These are phyloP conservation scores for Cystobasidiaceae sp. DNA, from an alignment of 1,284 basidiomycete genomes.

Conservation along the genomic window DNA sequence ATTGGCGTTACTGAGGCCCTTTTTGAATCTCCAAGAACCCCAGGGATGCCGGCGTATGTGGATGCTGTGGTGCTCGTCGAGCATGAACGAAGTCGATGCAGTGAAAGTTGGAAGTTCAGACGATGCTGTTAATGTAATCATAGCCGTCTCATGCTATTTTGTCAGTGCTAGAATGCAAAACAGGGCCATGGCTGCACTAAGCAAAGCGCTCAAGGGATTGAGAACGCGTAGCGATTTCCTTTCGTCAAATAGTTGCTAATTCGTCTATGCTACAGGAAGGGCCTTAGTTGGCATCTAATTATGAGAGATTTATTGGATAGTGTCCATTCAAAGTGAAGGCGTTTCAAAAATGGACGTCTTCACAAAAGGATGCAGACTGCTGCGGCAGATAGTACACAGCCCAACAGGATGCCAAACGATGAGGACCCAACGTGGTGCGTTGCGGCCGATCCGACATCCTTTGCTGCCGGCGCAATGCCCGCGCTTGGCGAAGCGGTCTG, in stretches of 20 bases:
- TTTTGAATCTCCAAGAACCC: neutral
- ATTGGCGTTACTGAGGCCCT: neutral
- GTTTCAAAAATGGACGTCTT: neutral
- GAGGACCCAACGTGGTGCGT: too few species aligned
- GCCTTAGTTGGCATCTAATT: neutral
- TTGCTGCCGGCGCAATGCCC: neutral
- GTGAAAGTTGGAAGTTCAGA: too few species aligned
- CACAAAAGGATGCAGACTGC: neutral
- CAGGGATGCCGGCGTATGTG: slow-evolving; percentile 20
- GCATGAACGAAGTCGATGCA: too few species aligned
- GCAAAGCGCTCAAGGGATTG: neutral
- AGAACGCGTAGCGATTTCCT: neutral
- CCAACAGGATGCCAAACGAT: neutral
- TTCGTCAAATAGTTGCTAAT: neutral
- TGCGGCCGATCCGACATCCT: too few species aligned
- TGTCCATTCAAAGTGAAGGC: neutral
- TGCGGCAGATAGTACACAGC: neutral
- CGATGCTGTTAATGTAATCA: too few species aligned
- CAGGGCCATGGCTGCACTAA: neutral
- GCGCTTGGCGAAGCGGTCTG: neutral
- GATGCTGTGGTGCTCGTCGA: slow-evolving; percentile 11
- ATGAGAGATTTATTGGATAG: too few species aligned
- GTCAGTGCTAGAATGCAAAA: too few species aligned
- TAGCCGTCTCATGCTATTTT: too few species aligned
- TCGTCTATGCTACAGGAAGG: neutral